Evolutionary conservation across 345 rosid species (phyloP).

Genomic region (Citrus inodora): DNA sequence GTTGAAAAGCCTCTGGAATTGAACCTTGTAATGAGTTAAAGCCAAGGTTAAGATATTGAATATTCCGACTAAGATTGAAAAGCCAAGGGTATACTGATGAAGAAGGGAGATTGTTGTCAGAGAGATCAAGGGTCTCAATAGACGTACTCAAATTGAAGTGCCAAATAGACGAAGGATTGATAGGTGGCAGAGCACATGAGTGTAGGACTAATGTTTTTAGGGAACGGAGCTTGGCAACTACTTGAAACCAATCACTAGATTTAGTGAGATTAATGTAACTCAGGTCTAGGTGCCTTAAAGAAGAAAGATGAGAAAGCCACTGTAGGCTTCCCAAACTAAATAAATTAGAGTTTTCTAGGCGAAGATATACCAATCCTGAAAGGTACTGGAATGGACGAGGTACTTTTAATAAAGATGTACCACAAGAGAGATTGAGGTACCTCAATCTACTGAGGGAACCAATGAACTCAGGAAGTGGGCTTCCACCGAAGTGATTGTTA

Average conservation of each 20-base stretch:
- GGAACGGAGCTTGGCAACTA: neutral
- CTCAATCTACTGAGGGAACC: too few relatives aligned
- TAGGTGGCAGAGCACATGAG: too few relatives aligned
- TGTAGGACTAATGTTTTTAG: too few relatives aligned
- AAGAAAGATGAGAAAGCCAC: constrained; percentile 18
- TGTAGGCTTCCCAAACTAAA: neutral
- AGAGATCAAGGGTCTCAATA: neutral
- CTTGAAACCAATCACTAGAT: neutral
- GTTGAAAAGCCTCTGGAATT: neutral
- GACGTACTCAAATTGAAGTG: neutral
- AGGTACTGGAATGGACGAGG: too few relatives aligned
- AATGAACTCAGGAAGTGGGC: too few relatives aligned
- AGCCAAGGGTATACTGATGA: neutral
- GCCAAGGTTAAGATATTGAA: neutral
- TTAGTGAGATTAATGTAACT: neutral
- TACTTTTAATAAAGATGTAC: too few relatives aligned
- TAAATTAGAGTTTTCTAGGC: too few relatives aligned
- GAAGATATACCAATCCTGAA: too few relatives aligned
- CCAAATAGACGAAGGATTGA: too few relatives aligned
- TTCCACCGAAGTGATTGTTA: too few relatives aligned
- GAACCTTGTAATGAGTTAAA: neutral
- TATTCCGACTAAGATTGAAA: neutral
- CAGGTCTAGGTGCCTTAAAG: neutral
- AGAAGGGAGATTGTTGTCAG: neutral
- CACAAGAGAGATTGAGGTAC: too few relatives aligned